Percentiles rank a stretch among this genome's conserved stretches.
These are phyloP conservation scores for Suhomyces kunorum DNA, from an alignment of 1,139 yeast genomes.

Conservation along the genomic window DNA sequence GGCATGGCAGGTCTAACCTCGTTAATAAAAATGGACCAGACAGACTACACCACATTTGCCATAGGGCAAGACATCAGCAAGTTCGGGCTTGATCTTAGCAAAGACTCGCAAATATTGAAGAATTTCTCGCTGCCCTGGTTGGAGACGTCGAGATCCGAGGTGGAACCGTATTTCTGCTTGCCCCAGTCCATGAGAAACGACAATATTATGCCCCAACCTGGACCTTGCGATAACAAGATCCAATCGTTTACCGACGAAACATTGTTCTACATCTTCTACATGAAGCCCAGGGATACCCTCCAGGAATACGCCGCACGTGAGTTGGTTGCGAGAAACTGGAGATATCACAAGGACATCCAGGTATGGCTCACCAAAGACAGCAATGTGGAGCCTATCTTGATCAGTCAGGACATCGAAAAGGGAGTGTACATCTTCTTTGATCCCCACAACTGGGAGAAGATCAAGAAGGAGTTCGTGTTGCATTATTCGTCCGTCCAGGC, in stretches of 20 bases:
- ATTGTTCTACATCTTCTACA: conserved; percentile 87
- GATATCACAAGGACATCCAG: conserved; percentile 92
- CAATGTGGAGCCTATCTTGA: conserved; percentile 82
- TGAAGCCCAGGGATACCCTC: conserved; percentile 87
- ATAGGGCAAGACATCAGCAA: conserved; percentile 81
- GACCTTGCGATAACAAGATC: conserved; percentile 64
- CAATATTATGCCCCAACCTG: conserved; percentile 33
- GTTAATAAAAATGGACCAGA: conserved; percentile 66
- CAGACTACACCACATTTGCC: conserved; percentile 69
- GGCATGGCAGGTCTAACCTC: conserved; percentile 76
- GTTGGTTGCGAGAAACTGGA: conserved; percentile 88
- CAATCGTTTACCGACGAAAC: conserved; percentile 87
- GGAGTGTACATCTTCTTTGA: conserved; percentile 97
- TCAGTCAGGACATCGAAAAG: conserved; percentile 83
- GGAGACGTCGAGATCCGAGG: conserved; percentile 85
- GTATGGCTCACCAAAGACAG: conserved; percentile 97
- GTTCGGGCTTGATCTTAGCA: conserved; percentile 65
- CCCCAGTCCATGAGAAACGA: conserved; percentile 60
- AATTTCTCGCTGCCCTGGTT: conserved; percentile 94
- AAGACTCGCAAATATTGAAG: conserved; percentile 54
- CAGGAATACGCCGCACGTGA: conserved; percentile 96
- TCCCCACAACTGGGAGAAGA: conserved; percentile 95
- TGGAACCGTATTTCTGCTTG: conserved; percentile 74
- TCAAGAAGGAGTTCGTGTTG: conserved; percentile 77
- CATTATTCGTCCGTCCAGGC: conserved; percentile 60